phyloP scores from a whole-genome alignment of 1,284 basidiomycete species.

The Ustilago tritici region DNA sequence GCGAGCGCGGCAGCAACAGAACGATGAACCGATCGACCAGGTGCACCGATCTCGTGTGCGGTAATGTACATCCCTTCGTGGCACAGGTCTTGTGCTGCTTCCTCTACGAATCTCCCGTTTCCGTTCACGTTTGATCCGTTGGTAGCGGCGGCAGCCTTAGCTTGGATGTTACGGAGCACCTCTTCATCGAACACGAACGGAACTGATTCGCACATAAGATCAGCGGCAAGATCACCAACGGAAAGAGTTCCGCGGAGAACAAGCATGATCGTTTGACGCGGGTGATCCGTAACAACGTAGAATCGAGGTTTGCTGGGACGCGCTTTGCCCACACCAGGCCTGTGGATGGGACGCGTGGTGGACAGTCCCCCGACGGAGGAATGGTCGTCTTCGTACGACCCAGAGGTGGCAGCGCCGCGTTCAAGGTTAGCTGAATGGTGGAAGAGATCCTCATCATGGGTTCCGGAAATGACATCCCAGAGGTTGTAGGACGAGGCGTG shows the following conservation, averaged over 20 bases:
- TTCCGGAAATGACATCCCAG: constrained; percentile 57
- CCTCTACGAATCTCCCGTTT: constrained; percentile 8
- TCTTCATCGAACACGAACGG: constrained; percentile 34
- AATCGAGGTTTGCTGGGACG: constrained; percentile 55
- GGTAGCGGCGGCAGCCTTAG: neutral
- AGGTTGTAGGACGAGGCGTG: constrained; percentile 46
- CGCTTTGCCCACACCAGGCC: constrained; percentile 16
- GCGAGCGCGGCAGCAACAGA: constrained; percentile 79
- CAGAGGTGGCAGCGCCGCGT: constrained; percentile 40
- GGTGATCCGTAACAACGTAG: constrained; percentile 65
- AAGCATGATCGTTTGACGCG: constrained; percentile 55
- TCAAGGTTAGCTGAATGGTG: constrained; percentile 57
- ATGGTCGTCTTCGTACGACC: constrained; percentile 48
- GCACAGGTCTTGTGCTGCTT: constrained; percentile 25
- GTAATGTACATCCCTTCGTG: constrained; percentile 81
- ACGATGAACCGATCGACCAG: constrained; percentile 80
- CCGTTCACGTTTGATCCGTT: neutral
- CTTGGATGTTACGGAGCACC: constrained; percentile 25
- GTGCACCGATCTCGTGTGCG: constrained; percentile 81
- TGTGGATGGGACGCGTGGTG: constrained; percentile 13
- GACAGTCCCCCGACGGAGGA: neutral
- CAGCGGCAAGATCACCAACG: constrained; percentile 65
- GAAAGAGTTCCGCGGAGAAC: constrained; percentile 64
- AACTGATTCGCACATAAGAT: constrained; percentile 66
- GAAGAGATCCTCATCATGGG: constrained; percentile 62